Evolutionary conservation across 2,329 filamentous ascomycete genomes (phyloP).

Genomic region (Verticillium klebahnii): DNA sequence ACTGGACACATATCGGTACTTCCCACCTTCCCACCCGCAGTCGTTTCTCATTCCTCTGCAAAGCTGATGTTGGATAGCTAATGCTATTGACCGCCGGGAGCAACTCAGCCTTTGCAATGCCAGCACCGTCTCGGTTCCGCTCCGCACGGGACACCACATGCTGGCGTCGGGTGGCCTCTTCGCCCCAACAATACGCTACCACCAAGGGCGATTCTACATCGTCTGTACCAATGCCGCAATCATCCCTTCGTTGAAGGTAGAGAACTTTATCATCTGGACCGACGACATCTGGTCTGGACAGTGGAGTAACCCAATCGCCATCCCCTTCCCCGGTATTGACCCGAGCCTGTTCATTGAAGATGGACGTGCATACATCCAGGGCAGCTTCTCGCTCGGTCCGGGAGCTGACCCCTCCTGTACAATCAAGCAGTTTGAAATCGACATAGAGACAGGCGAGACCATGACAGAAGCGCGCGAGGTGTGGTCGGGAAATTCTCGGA

Average conservation of each 20-base stretch:
- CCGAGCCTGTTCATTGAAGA: constrained; percentile 40
- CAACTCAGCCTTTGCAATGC: not conserved
- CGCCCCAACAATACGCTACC: constrained; percentile 17
- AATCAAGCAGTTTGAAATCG: constrained; percentile 14
- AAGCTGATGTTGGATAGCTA: not conserved
- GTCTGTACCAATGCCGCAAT: constrained; percentile 17
- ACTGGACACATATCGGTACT: constrained; percentile 22
- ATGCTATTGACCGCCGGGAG: not conserved
- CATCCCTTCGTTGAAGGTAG: not conserved
- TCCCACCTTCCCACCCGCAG: not conserved
- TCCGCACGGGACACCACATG: not conserved
- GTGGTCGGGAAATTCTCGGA: constrained; percentile 22
- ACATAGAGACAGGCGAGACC: constrained; percentile 13
- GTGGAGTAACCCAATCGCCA: constrained; percentile 24
- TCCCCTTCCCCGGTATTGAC: constrained; percentile 36
- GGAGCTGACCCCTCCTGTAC: constrained; percentile 1
- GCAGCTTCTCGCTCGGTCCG: constrained; percentile 8
- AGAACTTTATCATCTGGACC: constrained; percentile 16
- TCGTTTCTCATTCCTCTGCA: not conserved
- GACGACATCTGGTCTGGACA: constrained; percentile 15
- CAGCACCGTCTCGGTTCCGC: not conserved
- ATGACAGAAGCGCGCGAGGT: constrained; percentile 18
- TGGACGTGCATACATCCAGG: constrained; percentile 26
- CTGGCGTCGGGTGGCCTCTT: constrained; percentile 11
- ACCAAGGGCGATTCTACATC: constrained; percentile 18